Evolutionary conservation across 129 eudicot genomes (phyloP), one percentile per base, ranked within the genome.

Genomic region (Lactuca sativa): DNA sequence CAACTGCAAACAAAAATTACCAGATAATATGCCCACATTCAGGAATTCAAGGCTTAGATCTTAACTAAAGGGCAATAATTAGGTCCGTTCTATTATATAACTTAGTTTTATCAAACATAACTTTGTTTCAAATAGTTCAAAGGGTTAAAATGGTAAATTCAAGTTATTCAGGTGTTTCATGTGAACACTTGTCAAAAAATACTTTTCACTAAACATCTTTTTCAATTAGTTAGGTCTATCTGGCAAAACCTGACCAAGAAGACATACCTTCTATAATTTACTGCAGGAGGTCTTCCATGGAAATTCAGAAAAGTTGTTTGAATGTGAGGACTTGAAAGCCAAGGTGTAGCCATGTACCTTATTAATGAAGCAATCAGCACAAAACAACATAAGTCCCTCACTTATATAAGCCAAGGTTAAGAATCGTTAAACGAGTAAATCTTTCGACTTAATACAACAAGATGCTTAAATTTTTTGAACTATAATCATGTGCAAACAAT

Each of bases 241-340:
- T 47, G 54, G 34, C 71, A 55, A 52, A 21, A 30, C 54, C 4
- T 8, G 18, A 68, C 13, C 40, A 47, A 69, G 51, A 77, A 61
- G 44, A 62, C 59, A 36, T 79, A 90, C 97, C 97, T 84, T 81
- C 76, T 82, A 68, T 90, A 90, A 52, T 75, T 77, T 30, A 82
- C 77, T n/a, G 43, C 57, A 49, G 95, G 88, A 56, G 97, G 86
- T 77, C 88, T 78, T 66, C 93, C 90, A 62, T 84, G 73, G 70
- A 90, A 78, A 68, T 84, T 79, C 62, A 90, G 43, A 59, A 86
- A 81, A 8, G 84, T 55, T 16, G 97, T 86, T 56, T 90, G 97
- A 58, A 90, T 6, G 66, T 90, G 95, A 62, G 97, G 97, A 67
- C 95, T 90, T 33, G 88, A 73, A 59, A 90, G 95, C 97, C 97